phyloP scores from a whole-genome alignment of 1,284 basidiomycete genomes.

The Leucoagaricus sp. region DNA sequence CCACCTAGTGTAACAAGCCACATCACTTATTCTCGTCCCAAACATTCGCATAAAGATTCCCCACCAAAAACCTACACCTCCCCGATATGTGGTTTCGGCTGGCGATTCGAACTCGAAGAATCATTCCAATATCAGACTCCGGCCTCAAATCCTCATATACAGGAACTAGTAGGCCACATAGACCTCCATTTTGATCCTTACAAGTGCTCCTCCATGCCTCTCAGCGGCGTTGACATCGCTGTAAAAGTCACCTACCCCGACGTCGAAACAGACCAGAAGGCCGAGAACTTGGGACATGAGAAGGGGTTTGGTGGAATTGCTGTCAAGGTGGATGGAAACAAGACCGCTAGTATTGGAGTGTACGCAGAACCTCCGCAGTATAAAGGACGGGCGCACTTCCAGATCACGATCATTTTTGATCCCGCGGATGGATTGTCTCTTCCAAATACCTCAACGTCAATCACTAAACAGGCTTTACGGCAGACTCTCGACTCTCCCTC shows the following conservation, averaged over 20 bases:
- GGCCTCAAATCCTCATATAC: not conserved
- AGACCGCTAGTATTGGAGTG: not conserved
- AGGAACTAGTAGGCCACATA: not conserved
- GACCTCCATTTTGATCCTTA: not conserved
- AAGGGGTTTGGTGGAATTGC: not conserved
- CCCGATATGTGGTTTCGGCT: conserved; percentile 14
- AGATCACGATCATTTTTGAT: conserved; percentile 1
- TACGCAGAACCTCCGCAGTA: conserved; percentile 3
- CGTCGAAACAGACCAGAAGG: too few relatives aligned
- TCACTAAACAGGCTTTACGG: not conserved
- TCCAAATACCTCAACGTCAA: not conserved
- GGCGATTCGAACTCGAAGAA: conserved; percentile 7
- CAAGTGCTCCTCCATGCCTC: conserved; percentile 5
- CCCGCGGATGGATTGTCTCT: not conserved
- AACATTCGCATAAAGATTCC: not conserved
- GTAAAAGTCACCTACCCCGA: conserved; percentile 2
- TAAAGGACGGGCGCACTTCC: not conserved
- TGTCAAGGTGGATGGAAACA: not conserved
- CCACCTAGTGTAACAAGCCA: conserved; percentile 5
- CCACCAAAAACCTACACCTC: not conserved
- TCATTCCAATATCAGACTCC: not conserved
- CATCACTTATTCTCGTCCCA: not conserved
- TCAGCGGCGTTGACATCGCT: not conserved
- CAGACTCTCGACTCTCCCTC: not conserved
- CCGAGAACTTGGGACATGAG: not conserved